These are phyloP conservation scores for Sporisorium exsertum DNA, from an alignment of 1,284 basidiomycete genomes.

Conservation along the genomic window DNA sequence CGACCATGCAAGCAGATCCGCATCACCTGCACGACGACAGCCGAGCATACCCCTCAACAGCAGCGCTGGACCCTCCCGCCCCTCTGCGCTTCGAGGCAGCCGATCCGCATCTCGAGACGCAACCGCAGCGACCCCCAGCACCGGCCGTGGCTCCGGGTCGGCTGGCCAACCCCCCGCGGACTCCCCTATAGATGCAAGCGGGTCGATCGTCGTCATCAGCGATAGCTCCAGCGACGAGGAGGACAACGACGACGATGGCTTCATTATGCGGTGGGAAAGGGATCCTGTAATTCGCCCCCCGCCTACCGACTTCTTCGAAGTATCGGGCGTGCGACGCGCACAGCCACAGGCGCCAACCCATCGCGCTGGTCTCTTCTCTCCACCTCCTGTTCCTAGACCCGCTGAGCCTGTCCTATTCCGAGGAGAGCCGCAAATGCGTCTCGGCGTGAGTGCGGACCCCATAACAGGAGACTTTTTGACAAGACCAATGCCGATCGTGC, in stretches of 20 bases:
- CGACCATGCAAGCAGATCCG: constrained; percentile 19
- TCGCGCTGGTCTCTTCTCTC: constrained; percentile 28
- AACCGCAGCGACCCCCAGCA: constrained; percentile 4
- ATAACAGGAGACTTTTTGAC: constrained; percentile 34
- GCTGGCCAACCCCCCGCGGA: not conserved
- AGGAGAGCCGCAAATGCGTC: not conserved
- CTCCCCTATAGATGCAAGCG: not conserved
- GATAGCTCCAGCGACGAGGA: constrained; percentile 39
- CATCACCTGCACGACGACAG: constrained; percentile 13
- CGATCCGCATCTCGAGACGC: constrained; percentile 13
- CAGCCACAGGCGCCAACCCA: not conserved
- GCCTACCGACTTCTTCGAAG: constrained; percentile 26
- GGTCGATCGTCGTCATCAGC: constrained; percentile 44
- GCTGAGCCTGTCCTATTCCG: constrained; percentile 18
- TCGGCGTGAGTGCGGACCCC: constrained; percentile 38
- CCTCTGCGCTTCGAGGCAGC: not conserved
- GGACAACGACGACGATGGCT: constrained; percentile 14
- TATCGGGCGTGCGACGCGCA: constrained; percentile 21
- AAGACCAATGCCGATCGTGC: constrained; percentile 33
- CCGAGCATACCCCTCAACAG: not conserved
- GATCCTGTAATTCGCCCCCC: not conserved
- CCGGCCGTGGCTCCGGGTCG: not conserved
- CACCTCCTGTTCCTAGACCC: constrained; percentile 10
- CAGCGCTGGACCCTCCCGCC: not conserved
- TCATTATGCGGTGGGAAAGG: constrained; percentile 9